Evolutionary conservation across 2,329 filamentous ascomycete species (phyloP).

Genomic region (Trichoderma harzianum): DNA sequence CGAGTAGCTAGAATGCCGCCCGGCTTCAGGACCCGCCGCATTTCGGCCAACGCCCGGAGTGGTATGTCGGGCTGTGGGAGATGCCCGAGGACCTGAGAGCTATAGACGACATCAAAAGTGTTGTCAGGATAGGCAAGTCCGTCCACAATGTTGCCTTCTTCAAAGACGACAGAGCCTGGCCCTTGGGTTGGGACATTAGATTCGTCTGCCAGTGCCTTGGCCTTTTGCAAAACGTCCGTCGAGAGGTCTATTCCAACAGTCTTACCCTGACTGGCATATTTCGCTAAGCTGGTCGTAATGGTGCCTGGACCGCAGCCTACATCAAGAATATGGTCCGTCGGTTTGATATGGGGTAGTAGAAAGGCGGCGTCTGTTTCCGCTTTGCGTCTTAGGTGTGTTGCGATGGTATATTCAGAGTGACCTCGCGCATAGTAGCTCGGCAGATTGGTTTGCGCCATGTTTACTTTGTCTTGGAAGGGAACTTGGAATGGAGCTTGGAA

Average conservation of each 20-base stretch:
- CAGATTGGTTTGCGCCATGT: constrained; percentile 12
- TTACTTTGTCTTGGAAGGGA: background rate
- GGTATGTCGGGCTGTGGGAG: background rate
- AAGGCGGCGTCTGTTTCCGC: constrained; percentile 4
- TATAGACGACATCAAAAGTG: constrained; percentile 3
- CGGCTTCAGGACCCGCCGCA: constrained; percentile 11
- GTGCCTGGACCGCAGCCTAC: constrained; percentile 10
- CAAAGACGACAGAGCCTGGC: background rate
- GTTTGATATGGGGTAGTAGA: background rate
- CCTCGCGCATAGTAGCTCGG: constrained; percentile 11
- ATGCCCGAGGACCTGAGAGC: constrained; percentile 4
- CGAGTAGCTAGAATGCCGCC: constrained; percentile 9
- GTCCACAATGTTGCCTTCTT: constrained; percentile 3
- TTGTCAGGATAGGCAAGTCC: constrained; percentile 8
- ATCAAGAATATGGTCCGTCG: constrained; percentile 2
- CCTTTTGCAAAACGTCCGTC: background rate
- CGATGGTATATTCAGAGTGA: constrained; percentile 10
- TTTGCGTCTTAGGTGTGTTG: background rate
- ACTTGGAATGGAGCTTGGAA: background rate
- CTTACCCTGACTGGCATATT: background rate
- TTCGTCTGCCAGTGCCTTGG: background rate
- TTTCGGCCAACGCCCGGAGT: background rate
- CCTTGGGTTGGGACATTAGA: background rate
- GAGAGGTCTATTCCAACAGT: constrained; percentile 1
- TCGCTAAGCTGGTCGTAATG: background rate